Base-by-base conservation (phyloP, 352 stramenopile species). In the Thalassiosira mediterranea region DNA sequence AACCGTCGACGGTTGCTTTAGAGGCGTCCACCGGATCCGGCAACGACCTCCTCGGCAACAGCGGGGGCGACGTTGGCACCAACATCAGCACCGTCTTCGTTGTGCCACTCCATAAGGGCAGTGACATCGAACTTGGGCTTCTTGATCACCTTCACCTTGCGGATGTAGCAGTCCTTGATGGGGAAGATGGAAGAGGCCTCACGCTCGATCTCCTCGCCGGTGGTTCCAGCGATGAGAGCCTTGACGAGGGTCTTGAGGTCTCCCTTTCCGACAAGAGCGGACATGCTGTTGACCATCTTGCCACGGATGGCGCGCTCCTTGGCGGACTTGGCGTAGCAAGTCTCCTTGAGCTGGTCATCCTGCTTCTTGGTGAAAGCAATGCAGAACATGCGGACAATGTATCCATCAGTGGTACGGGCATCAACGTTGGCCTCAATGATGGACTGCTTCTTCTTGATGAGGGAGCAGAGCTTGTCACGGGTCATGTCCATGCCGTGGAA, bases 141-240 rank as follows among this genome's bases (percentile, higher is more conserved):
- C 95, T 99, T 99, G 37, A 99, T 93, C 53, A 99, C 97, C 96
- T 99, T 99, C 71, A 98, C 97, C 95, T 99, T 99, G 76, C 97
- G 96, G 86, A 99, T 98, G 94, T 96, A 99, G 95, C 86, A 92
- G 88, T 99, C 98, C 91, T 99, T 97, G 69, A 99, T 92, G 56
- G 97, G 97, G 95, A 98, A 99, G 89, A 99, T 98, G 80, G 93
- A 91, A 79, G 97, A 95, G 44, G 94, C 97, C 62, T 95, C 93
- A 89, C 97, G 97, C 75, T 98, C 96, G 80, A 99, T 99, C 76
- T 98, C 94, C 80, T 98, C 96, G 72, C 96, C 96, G 72, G 99
- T 98, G 79, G 97, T 97, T 75, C 98, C 97, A 38, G 95, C 94
- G 76, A 99, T 95, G 78, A 99, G 98, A 90, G 99, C 98, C 70